These are phyloP conservation scores for Ceratobasidium sp. DNA, from an alignment of 1,284 basidiomycete genomes.

Conservation along the genomic window DNA sequence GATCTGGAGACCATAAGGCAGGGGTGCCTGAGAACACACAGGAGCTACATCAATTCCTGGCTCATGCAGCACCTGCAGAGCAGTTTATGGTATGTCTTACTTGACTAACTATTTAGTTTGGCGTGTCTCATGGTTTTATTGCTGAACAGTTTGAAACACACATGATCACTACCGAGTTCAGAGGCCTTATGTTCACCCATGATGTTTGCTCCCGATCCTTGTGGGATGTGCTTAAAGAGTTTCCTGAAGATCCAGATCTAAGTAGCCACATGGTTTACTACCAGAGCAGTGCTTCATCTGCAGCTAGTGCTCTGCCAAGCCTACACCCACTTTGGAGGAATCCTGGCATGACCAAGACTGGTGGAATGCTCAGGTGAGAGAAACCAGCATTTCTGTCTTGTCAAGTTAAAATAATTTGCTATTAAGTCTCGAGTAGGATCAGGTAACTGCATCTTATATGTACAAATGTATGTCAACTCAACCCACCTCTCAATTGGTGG, in stretches of 20 bases:
- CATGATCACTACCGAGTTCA: background rate
- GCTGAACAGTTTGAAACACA: background rate
- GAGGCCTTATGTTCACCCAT: background rate
- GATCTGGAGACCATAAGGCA: background rate
- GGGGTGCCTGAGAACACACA: background rate
- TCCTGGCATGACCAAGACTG: background rate
- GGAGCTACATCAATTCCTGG: background rate
- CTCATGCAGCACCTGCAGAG: background rate
- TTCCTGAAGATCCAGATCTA: background rate
- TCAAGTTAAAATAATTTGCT: background rate
- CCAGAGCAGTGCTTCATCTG: background rate
- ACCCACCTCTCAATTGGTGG: background rate
- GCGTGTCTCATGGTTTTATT: too few relatives aligned
- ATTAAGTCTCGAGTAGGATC: background rate
- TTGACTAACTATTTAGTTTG: background rate
- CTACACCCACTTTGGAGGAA: background rate
- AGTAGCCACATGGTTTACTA: background rate
- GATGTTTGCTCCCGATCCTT: background rate
- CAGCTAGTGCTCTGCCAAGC: background rate
- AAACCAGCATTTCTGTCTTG: background rate
- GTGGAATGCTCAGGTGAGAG: background rate
- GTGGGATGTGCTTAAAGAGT: background rate
- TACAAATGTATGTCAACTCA: background rate
- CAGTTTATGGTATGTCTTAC: background rate
- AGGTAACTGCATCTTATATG: background rate